phyloP scores from a whole-genome alignment of 2,329 filamentous ascomycete species.

The Colletotrichum acutatum region DNA sequence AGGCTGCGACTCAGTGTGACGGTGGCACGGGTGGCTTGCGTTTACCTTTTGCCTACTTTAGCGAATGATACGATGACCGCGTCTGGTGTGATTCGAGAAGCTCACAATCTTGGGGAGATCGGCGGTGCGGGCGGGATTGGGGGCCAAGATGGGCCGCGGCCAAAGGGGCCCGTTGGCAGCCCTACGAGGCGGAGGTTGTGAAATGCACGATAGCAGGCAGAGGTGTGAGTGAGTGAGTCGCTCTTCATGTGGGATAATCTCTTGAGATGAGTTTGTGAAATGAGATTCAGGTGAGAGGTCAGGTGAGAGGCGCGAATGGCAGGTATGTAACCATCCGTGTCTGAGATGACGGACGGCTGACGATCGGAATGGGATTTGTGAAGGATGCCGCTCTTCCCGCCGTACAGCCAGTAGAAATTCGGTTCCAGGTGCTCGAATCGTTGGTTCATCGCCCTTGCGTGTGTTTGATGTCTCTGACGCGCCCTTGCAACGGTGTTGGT shows the following conservation, averaged over 20 bases:
- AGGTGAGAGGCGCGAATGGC: not conserved
- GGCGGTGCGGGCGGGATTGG: conserved; percentile 14
- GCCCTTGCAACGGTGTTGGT: conserved; percentile 18
- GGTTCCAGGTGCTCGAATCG: not conserved
- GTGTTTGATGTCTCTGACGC: not conserved
- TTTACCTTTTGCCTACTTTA: not conserved
- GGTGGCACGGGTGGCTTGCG: not conserved
- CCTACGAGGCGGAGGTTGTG: conserved; percentile 14
- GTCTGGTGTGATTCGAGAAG: not conserved
- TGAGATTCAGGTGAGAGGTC: not conserved
- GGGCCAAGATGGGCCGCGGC: conserved; percentile 6
- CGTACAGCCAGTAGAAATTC: not conserved
- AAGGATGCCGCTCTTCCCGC: conserved; percentile 14
- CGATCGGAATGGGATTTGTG: not conserved
- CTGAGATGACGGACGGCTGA: not conserved
- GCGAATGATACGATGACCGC: conserved; percentile 1
- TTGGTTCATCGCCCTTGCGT: not conserved
- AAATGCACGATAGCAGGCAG: not conserved
- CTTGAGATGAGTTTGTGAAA: not conserved
- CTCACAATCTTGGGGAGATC: not conserved
- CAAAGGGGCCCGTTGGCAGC: conserved; percentile 5
- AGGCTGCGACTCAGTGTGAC: conserved; percentile 1
- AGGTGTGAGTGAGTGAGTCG: not conserved
- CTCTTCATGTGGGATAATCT: not conserved
- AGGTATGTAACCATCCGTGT: not conserved